Evolutionary conservation across 345 rosid species (phyloP).

Genomic region (Rhodamnia rubescens): DNA sequence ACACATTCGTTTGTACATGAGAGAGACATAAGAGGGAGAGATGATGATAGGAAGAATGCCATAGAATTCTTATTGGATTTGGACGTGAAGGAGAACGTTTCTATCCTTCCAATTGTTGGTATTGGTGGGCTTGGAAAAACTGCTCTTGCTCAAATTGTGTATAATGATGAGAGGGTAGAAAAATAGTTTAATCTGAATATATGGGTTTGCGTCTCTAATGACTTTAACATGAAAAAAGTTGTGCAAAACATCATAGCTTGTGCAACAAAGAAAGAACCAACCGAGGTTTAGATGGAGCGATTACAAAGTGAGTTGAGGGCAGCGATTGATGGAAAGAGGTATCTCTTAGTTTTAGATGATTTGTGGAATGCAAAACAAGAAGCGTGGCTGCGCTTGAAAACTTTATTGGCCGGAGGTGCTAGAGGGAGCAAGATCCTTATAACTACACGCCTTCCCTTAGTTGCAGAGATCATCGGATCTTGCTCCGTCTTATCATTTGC

Average conservation of each 20-base stretch:
- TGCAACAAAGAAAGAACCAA: not conserved
- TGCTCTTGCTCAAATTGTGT: not conserved
- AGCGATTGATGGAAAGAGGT: not conserved
- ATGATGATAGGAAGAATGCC: not conserved
- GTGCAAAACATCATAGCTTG: no score
- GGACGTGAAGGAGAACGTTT: not conserved
- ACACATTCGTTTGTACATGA: not conserved
- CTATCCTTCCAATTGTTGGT: not conserved
- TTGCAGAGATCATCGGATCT: not conserved
- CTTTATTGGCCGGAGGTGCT: not conserved
- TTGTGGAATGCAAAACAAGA: not conserved
- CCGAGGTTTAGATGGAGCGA: not conserved
- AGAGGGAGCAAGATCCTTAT: not conserved
- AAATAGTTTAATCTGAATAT: no score
- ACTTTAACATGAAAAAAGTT: not conserved
- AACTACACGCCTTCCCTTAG: rapidly evolving
- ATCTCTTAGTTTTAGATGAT: not conserved
- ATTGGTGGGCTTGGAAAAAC: not conserved
- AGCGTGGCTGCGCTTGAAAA: not conserved
- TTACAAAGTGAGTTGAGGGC: not conserved
- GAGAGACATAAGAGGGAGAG: not conserved
- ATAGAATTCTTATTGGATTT: no score
- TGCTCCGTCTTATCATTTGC: not conserved
- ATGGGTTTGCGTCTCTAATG: not conserved
- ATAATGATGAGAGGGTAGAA: not conserved